These are phyloP conservation scores for Colletotrichum orchidophilum DNA, from an alignment of 2,329 filamentous ascomycete genomes.

Conservation along the genomic window DNA sequence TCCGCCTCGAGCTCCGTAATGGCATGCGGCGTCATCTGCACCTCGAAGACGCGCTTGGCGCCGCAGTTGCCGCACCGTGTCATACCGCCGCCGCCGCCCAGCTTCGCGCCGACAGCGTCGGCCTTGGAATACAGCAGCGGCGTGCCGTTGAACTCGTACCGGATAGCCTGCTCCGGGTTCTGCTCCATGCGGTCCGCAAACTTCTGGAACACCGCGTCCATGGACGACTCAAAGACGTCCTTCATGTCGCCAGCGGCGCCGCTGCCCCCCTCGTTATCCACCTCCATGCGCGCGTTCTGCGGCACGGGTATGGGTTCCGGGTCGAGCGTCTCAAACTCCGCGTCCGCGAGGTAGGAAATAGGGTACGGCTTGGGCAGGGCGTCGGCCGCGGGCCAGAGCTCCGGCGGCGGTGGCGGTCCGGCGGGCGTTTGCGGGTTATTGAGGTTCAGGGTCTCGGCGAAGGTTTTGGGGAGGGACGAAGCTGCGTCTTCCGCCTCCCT, in stretches of 20 bases:
- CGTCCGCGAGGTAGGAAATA: conserved; percentile 81
- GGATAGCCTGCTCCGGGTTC: conserved; percentile 84
- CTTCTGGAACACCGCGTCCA: conserved; percentile 81
- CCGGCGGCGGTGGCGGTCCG: conserved; percentile 53
- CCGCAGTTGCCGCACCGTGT: conserved; percentile 84
- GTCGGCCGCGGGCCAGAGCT: conserved; percentile 79
- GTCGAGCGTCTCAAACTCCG: conserved; percentile 90
- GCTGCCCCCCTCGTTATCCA: conserved; percentile 49
- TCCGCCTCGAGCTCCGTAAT: conserved; percentile 89
- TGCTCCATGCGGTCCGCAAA: conserved; percentile 82
- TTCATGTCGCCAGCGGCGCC: conserved; percentile 57
- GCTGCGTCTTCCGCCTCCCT: conserved; percentile 37
- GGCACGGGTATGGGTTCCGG: conserved; percentile 61
- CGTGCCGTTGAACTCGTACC: conserved; percentile 79
- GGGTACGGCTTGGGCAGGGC: conserved; percentile 78
- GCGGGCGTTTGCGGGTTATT: conserved; percentile 61
- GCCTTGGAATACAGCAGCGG: conserved; percentile 84
- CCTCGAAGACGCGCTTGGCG: conserved; percentile 81
- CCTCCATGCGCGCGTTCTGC: conserved; percentile 59
- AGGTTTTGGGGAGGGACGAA: conserved; percentile 64
- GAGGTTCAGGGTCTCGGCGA: conserved; percentile 80
- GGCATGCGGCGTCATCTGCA: conserved; percentile 90
- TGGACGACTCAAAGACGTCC: conserved; percentile 76
- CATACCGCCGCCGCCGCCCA: conserved; percentile 61
- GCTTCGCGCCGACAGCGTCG: conserved; percentile 76